Conservation (phyloP, 1,284 basidiomycete species). For the Ustilago bromivora region DNA sequence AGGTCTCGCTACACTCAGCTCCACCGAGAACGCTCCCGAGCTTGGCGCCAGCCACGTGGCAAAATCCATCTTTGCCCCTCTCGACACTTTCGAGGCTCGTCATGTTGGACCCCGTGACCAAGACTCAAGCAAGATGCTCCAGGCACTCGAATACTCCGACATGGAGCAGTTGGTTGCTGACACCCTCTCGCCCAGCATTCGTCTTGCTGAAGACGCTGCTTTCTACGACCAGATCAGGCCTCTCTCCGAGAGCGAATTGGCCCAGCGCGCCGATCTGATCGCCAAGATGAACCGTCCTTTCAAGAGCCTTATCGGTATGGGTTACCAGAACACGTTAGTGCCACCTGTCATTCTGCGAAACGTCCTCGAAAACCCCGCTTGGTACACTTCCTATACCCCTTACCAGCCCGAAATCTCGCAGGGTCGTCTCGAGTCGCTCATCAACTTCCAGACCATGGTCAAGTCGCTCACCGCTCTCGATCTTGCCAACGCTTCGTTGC, state of each 20-base stretch:
- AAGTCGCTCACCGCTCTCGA: slow-evolving; percentile 94
- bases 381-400: slow-evolving; percentile 98
- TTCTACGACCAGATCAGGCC: slow-evolving; percentile 74
- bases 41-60: slow-evolving; percentile 52
- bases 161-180: slow-evolving; percentile 64
- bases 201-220: slow-evolving; percentile 75
- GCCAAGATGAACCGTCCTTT: slow-evolving; percentile 82
- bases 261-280: slow-evolving; percentile 80
- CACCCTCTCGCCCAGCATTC: slow-evolving; percentile 61
- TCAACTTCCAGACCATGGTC: slow-evolving; percentile 98
- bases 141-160: slow-evolving; percentile 61
- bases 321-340: slow-evolving; percentile 78
- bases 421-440: slow-evolving; percentile 90
- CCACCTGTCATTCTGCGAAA: slow-evolving; percentile 68
- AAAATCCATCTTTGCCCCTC: slow-evolving; percentile 61
- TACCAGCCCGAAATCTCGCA: slow-evolving; percentile 90
- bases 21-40: slow-evolving; percentile 54
- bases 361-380: slow-evolving; percentile 90
- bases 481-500: slow-evolving; percentile 73
- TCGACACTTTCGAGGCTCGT: slow-evolving; percentile 63
- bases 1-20: slow-evolving; percentile 47
- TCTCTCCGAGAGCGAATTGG: slow-evolving; percentile 87
- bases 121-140: slow-evolving; percentile 60
- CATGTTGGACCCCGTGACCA: slow-evolving; percentile 65
- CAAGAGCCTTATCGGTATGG: slow-evolving; percentile 97